Evolutionary conservation across 345 rosid genomes (phyloP).

Genomic region (Citrus cavaleriei): DNA sequence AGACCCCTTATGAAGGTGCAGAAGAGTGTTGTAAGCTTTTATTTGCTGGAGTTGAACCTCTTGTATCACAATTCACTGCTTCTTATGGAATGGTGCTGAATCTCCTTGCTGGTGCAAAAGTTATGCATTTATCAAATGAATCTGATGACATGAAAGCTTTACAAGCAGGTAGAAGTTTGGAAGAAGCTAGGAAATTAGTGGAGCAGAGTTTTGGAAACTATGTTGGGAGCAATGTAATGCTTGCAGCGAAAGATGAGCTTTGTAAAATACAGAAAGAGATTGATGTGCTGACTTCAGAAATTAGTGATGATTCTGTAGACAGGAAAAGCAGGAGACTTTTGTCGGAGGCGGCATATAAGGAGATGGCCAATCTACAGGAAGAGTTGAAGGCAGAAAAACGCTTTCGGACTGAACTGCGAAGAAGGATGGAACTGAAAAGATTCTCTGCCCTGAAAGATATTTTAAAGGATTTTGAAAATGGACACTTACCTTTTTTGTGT

Average conservation of each 20-base stretch:
- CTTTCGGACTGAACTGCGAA: conserved; percentile 57
- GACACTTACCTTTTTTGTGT: conserved; percentile 74
- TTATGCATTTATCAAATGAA: conserved; percentile 54
- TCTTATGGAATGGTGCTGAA: conserved; percentile 98
- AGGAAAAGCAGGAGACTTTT: conserved; percentile 68
- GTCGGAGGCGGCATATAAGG: conserved; percentile 60
- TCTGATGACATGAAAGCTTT: conserved; percentile 43
- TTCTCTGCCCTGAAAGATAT: conserved; percentile 61
- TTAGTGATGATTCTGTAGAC: conserved; percentile 79
- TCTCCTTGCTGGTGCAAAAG: conserved; percentile 78
- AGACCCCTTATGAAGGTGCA: conserved; percentile 84
- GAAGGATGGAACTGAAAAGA: conserved; percentile 60
- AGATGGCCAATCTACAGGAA: conserved; percentile 68
- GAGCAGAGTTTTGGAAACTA: conserved; percentile 97
- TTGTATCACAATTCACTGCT: conserved; percentile 93
- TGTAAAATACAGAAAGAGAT: conserved; percentile 68
- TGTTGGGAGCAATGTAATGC: conserved; percentile 86
- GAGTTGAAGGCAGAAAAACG: conserved; percentile 68
- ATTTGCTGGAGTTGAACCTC: conserved; percentile 85
- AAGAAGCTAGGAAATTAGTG: conserved; percentile 89
- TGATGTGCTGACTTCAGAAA: conserved; percentile 58
- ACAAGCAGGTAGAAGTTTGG: conserved; percentile 74
- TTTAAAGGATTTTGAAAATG: conserved; percentile 61
- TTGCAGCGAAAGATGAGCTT: conserved; percentile 90
- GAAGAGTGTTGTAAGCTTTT: conserved; percentile 89